Base-by-base conservation (phyloP, 805 yeast genomes). In the Starmerella potacharoeniae region DNA sequence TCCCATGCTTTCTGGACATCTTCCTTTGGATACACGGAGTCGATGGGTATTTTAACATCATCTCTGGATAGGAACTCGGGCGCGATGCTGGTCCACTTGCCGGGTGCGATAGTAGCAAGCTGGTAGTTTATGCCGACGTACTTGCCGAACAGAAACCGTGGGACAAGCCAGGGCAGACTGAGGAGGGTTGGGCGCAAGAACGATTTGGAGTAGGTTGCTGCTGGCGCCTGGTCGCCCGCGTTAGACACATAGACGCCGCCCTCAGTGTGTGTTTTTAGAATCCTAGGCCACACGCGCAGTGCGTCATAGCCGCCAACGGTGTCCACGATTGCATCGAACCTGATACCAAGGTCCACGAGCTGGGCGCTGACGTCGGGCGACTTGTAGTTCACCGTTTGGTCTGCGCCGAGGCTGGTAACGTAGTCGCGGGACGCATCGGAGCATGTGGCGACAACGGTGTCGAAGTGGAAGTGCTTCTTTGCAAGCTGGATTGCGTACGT, bases 301-400 rank as follows among this genome's bases (percentile, higher is more conserved):
- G 82, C 74, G 17, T 75, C 78, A 30, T 65, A 65, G 53, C 77
- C 78, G 40, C 95, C 90, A 51, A 78, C 79, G 53, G 83, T 75
- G 69, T 86, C 95, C 33, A 81, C 64, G 45, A 85, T 78, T 10
- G 77, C 64, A 63, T 84, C 87, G 62, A 81, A 85, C 50, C 55
- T 58, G 43, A 40, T 40, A 13, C 35, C 52, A 5, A 50, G 51
- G 7, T 31, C 33, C 35, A 16, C 43, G 31, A 51, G 49, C 28
- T 48, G 35, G 45, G 37, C 43, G 40, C 54, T 47, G n/a, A 51
- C 37, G 17, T 53, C 31, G 11, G 37, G 40, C 3, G 48, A 17
- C 22, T 34, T 39, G 48, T 60, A 71, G 9, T 72, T 68, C 55
- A 71, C 63, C 44, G 72, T 74, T 49, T 72, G 76, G 57, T 69